Conservation (phyloP, 192 early-diverging fungal genomes). For the Backusella luteola region DNA sequence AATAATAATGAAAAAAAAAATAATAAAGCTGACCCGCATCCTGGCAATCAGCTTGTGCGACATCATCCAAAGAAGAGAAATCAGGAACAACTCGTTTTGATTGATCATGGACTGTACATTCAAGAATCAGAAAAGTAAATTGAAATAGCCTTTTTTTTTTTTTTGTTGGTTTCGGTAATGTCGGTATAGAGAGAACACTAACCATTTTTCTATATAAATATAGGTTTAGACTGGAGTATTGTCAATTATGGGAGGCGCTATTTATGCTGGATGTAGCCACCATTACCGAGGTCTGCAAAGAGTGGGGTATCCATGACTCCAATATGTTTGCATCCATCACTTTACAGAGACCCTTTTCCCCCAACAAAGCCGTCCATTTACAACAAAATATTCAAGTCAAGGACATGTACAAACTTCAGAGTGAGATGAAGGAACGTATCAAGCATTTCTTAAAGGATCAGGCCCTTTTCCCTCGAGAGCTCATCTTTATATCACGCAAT, state of each 20-base stretch:
- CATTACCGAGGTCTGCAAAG: constrained; percentile 59
- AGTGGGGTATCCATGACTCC: constrained; percentile 71
- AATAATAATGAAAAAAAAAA: not conserved
- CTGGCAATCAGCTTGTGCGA: constrained; percentile 81
- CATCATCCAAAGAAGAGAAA: constrained; percentile 54
- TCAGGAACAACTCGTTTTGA: constrained; percentile 52
- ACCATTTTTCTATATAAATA: not conserved
- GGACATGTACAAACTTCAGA: constrained; percentile 73
- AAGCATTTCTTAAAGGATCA: constrained; percentile 70
- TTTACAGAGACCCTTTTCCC: constrained; percentile 65
- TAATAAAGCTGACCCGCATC: constrained; percentile 66
- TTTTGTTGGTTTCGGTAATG: too few relatives aligned
- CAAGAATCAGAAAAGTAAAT: constrained; percentile 52
- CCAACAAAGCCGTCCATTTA: constrained; percentile 44
- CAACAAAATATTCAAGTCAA: constrained; percentile 32
- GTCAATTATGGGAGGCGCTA: constrained; percentile 81
- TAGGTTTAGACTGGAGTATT: constrained; percentile 75
- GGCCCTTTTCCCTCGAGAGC: constrained; percentile 74
- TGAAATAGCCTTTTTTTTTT: not conserved
- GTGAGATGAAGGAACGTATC: constrained; percentile 70
- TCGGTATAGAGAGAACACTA: not conserved
- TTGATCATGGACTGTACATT: constrained; percentile 94
- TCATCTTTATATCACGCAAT: constrained; percentile 89
- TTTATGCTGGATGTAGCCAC: constrained; percentile 66
- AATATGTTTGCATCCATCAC: constrained; percentile 69